Evolutionary conservation across 441 rosid genomes (phyloP), one percentile per base, ranked within the genome.

Genomic region (Macaranga tanarius): DNA sequence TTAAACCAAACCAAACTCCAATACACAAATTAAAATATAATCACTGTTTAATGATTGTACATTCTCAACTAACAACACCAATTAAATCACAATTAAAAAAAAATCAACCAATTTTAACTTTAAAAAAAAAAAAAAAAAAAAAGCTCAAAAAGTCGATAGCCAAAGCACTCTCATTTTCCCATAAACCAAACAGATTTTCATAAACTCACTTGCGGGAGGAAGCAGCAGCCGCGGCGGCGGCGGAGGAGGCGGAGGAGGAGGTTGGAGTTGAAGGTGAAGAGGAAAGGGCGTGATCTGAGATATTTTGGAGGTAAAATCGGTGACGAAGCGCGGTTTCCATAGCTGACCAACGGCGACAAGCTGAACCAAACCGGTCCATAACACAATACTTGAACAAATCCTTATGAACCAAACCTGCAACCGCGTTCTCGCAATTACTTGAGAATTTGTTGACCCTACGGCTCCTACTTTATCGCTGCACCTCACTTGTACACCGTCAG

Each of bases 331-430:
- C 3, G 93, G 84, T 61, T 79, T 93, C 99, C 99, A 95, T 63
- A 95, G 85, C 91, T 89, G 87, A 17, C 95, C 93, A 54, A 89
- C 90, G 61, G 98, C 86, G 48, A 91, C 83, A 45, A 95, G 88
- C 86, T 93, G 99, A 72, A 95, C 95, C 91, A 93, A 78, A 84
- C 98, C 93, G n/a, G 99, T 95, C 99, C 99, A 95, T 28, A 95
- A 74, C 90, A 95, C 80, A 84, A 95, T 91, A 83, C 88, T 85
- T 62, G 96, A 88, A 73, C 99, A 95, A 34, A 92, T 90, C 73
- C 96, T 86, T 2, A 92, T 82, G 73, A 95, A 92, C 95, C 92
- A 95, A 19, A 91, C 89, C 83, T 90, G 93, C 31, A 89, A 78
- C 45, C 99, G 79, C 42, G 89, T 89, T 81, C 88, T 80, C 4